A percentile compares a stretch with the other conserved stretches of the same genome.
Evolutionary conservation across 495 filamentous ascomycete species (phyloP).

Genomic region (Tetracladium marchalianum): DNA sequence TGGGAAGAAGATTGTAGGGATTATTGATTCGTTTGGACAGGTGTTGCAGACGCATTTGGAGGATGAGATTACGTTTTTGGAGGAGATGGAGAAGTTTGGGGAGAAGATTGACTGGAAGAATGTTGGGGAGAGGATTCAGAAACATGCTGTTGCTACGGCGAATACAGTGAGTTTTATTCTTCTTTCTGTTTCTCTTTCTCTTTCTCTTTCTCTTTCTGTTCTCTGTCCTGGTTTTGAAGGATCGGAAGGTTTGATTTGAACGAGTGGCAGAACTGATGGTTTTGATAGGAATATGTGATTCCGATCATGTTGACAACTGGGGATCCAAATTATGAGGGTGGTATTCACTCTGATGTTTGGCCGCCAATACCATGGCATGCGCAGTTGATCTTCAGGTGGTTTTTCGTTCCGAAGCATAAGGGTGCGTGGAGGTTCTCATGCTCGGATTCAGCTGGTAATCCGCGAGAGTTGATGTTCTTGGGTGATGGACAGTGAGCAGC

Average conservation of each 20-base stretch:
- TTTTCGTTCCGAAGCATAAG: constrained; percentile 18
- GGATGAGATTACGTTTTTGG: constrained; percentile 29
- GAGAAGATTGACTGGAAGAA: constrained; percentile 20
- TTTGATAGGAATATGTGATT: constrained; percentile 10
- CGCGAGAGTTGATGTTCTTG: constrained; percentile 24
- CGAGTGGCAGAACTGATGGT: too few relatives aligned
- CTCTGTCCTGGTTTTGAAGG: too few relatives aligned
- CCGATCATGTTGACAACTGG: constrained; percentile 26
- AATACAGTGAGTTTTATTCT: constrained; percentile 6
- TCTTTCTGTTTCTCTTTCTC: background rate
- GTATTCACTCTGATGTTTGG: constrained; percentile 22
- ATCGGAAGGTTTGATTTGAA: too few relatives aligned
- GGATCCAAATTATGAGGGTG: constrained; percentile 30
- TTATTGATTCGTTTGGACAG: constrained; percentile 32
- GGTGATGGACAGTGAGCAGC: background rate
- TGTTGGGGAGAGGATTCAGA: constrained; percentile 11
- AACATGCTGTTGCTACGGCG: constrained; percentile 10
- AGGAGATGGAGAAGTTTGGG: constrained; percentile 16
- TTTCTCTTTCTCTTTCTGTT: too few relatives aligned
- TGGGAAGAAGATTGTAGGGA: constrained; percentile 21
- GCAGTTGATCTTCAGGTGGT: constrained; percentile 13
- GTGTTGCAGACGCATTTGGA: constrained; percentile 27
- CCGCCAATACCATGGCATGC: constrained; percentile 25
- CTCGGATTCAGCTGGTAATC: constrained; percentile 25
- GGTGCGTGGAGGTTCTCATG: constrained; percentile 33